These are phyloP conservation scores for Tylopilus orsonianus DNA, from an alignment of 1,284 basidiomycete genomes.

Conservation along the genomic window DNA sequence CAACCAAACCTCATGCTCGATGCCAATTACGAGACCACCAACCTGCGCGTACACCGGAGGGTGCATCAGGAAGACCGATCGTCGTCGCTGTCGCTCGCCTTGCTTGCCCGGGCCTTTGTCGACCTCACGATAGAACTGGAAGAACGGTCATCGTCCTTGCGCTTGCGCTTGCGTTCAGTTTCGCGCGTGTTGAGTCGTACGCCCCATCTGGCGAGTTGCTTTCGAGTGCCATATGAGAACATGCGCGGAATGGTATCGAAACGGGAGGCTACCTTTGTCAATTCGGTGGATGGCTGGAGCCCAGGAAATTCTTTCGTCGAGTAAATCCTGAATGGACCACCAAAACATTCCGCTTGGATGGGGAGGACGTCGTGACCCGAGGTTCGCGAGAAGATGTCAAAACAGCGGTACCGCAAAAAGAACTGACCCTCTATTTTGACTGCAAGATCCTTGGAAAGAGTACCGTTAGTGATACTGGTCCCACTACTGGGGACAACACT, in stretches of 20 bases:
- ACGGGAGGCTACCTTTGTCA: constrained; percentile 58
- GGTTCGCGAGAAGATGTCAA: constrained; percentile 57
- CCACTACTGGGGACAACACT: constrained; percentile 26
- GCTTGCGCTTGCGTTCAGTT: constrained; percentile 61
- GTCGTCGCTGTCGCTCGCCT: constrained; percentile 29
- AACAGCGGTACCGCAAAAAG: constrained; percentile 64
- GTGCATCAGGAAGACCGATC: constrained; percentile 12
- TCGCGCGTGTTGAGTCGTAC: constrained; percentile 71
- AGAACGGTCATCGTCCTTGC: constrained; percentile 37
- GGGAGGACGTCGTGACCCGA: constrained; percentile 37
- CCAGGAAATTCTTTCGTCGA: constrained; percentile 82
- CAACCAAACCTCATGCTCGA: constrained; percentile 5
- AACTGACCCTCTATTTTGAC: constrained; percentile 68
- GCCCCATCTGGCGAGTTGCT: constrained; percentile 69
- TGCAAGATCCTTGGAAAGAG: constrained; percentile 43
- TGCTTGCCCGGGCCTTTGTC: constrained; percentile 6
- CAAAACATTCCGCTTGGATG: constrained; percentile 70
- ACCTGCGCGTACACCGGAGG: background rate
- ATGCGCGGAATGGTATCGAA: background rate
- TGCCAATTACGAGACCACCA: background rate
- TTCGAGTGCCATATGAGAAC: constrained; percentile 7
- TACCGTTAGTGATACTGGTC: constrained; percentile 3
- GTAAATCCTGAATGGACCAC: constrained; percentile 67
- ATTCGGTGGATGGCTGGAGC: constrained; percentile 65
- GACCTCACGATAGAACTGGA: constrained; percentile 9